These are phyloP conservation scores for Porphyra umbilicalis DNA, from an alignment of 31 red algal genomes.

Conservation along the genomic window DNA sequence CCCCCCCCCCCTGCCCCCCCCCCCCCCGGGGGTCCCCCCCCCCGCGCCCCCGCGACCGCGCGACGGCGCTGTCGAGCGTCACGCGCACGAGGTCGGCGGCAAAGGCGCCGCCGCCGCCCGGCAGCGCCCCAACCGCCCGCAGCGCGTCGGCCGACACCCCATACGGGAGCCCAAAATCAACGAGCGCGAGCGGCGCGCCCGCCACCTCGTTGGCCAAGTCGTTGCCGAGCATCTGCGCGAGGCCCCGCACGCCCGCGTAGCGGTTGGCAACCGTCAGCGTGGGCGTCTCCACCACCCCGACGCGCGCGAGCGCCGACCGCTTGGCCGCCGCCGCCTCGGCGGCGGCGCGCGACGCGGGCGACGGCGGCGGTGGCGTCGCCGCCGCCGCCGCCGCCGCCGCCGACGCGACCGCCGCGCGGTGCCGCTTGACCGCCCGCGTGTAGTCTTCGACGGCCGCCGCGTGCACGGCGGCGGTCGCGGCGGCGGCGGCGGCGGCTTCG, in stretches of 20 bases:
- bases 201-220: neutral
- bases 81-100: neutral
- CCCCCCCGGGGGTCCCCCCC: neutral
- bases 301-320: neutral
- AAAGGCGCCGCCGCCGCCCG: neutral
- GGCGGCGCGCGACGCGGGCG: neutral
- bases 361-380: neutral
- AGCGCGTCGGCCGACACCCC: neutral
- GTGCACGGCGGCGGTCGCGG: neutral
- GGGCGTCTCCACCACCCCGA: neutral
- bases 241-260: neutral
- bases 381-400: neutral
- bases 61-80: neutral
- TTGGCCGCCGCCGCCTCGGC: neutral
- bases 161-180: neutral
- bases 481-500: neutral
- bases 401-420: neutral
- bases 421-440: neutral
- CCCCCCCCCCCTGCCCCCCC: neutral
- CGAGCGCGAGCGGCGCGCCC: neutral
- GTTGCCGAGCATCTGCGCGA: slow-evolving; percentile 3
- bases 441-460: neutral
- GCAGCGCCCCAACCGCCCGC: neutral
- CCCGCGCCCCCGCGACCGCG: neutral
- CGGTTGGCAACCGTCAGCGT: neutral